Percentiles rank a stretch among this genome's conserved stretches.
These are phyloP conservation scores for Rubus parviflorus DNA, from an alignment of 306 rosid species.

Conservation along the genomic window DNA sequence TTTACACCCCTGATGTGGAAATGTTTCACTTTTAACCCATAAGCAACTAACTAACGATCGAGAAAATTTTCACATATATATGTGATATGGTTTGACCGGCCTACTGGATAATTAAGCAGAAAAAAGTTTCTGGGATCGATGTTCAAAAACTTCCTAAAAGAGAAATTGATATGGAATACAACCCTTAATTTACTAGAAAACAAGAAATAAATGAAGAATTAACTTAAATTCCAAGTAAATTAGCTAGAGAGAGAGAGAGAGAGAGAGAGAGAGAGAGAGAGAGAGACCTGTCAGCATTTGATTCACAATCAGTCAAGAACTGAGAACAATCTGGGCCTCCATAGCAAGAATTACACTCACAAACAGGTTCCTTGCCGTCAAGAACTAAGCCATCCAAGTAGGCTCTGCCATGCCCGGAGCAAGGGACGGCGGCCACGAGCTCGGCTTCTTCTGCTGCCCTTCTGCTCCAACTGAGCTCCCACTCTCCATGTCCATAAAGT, in stretches of 20 bases:
- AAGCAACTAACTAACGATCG: no score
- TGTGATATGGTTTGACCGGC: no score
- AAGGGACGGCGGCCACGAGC: slow-evolving; percentile 40
- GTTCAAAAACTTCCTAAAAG: background rate
- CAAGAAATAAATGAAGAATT: background rate
- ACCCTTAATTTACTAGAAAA: background rate
- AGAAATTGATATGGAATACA: background rate
- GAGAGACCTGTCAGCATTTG: slow-evolving; percentile 38
- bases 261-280: background rate
- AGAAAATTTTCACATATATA: no score
- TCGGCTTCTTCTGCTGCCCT: slow-evolving; percentile 49
- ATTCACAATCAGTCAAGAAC: slow-evolving; percentile 28
- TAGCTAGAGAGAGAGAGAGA: background rate
- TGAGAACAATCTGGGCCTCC: slow-evolving; percentile 40
- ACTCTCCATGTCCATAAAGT: background rate
- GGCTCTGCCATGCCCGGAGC: slow-evolving; percentile 62
- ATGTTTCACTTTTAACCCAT: no score
- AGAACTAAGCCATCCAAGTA: slow-evolving; percentile 50
- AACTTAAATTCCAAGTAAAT: background rate
- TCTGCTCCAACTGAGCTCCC: slow-evolving; percentile 41
- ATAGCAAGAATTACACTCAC: slow-evolving; percentile 58
- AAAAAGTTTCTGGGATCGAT: background rate
- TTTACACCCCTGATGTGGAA: no score
- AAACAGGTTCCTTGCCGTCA: slow-evolving; percentile 33
- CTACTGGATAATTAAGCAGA: background rate